Evolutionary conservation across 2,329 filamentous ascomycete genomes (phyloP).

Genomic region (Clonostachys rhizophaga): DNA sequence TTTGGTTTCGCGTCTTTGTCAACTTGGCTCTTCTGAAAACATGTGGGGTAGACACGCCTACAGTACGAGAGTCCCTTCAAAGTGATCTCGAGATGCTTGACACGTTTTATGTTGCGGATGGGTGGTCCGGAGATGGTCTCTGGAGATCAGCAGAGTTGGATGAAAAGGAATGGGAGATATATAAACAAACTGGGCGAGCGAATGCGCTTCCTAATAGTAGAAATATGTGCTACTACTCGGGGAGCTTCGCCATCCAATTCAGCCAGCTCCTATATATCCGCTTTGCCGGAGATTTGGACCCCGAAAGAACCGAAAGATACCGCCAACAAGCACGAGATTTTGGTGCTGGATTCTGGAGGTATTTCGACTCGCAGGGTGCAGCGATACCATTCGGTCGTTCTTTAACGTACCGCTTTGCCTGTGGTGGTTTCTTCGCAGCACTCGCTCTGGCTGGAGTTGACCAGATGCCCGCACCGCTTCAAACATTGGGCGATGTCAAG

Average conservation of each 20-base stretch:
- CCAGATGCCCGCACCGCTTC: conserved; percentile 25
- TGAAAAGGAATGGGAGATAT: conserved; percentile 4
- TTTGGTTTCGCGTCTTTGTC: conserved; percentile 46
- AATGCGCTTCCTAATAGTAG: conserved; percentile 14
- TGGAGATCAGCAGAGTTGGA: conserved; percentile 17
- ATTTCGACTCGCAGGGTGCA: conserved; percentile 39
- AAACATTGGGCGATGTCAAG: conserved; percentile 32
- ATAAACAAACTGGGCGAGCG: conserved; percentile 8
- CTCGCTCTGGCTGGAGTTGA: conserved; percentile 32
- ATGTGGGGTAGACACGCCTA: conserved; percentile 19
- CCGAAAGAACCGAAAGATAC: conserved; percentile 27
- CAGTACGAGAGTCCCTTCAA: conserved; percentile 5
- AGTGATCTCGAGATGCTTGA: conserved; percentile 37
- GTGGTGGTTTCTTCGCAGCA: conserved; percentile 41
- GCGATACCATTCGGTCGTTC: conserved; percentile 47
- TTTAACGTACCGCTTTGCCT: conserved; percentile 45
- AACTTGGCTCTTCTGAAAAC: conserved; percentile 35
- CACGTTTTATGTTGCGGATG: conserved; percentile 34
- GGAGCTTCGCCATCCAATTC: conserved; percentile 49
- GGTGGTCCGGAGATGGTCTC: conserved; percentile 41
- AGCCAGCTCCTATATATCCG: conserved; percentile 39
- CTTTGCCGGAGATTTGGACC: conserved; percentile 35
- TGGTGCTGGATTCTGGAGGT: conserved; percentile 35
- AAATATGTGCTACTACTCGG: conserved; percentile 48
- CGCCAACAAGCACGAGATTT: conserved; percentile 29